Evolutionary conservation across 306 rosid genomes (phyloP).

Genomic region (Cicer yamashitae): DNA sequence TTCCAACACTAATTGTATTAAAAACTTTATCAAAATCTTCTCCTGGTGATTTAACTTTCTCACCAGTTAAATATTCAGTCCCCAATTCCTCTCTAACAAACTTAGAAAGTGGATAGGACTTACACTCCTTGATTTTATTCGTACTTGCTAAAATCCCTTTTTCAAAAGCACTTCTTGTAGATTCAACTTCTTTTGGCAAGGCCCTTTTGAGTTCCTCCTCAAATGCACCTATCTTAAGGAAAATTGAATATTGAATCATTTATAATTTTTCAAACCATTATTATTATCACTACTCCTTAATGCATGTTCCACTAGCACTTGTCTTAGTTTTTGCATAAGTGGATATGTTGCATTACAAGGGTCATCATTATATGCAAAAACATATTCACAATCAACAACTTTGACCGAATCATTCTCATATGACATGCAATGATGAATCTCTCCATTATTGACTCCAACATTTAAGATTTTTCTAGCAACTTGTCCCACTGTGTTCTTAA

Average conservation of each 20-base stretch:
- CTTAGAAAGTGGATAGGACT: conserved; percentile 47
- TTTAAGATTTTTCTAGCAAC: conserved; percentile 50
- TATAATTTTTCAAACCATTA: conserved; percentile 41
- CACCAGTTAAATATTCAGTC: conserved; percentile 38
- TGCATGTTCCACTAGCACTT: conserved; percentile 52
- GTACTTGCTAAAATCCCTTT: conserved; percentile 47
- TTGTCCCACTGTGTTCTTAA: conserved; percentile 47
- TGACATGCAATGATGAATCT: conserved; percentile 48
- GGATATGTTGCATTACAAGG: conserved; percentile 48
- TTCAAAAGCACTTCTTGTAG: conserved; percentile 43
- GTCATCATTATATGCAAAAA: conserved; percentile 52
- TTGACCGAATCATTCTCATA: conserved; percentile 53
- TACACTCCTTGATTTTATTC: conserved; percentile 46
- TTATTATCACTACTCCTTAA: conserved; percentile 26
- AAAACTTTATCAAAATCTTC: conserved; percentile 50
- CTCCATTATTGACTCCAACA: conserved; percentile 40
- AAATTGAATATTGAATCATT: conserved; percentile 48
- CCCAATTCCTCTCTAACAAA: conserved; percentile 42
- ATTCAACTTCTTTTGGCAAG: conserved; percentile 51
- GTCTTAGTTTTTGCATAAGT: conserved; percentile 53
- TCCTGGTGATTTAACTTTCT: conserved; percentile 43
- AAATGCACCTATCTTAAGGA: conserved; percentile 49
- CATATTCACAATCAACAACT: conserved; percentile 50
- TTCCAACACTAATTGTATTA: conserved; percentile 39
- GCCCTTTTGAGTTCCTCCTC: conserved; percentile 51